Evolutionary conservation across 108 stramenopile species (phyloP), one percentile per base, ranked within the genome.

Genomic region (Cyclostephanos tholiformis): DNA sequence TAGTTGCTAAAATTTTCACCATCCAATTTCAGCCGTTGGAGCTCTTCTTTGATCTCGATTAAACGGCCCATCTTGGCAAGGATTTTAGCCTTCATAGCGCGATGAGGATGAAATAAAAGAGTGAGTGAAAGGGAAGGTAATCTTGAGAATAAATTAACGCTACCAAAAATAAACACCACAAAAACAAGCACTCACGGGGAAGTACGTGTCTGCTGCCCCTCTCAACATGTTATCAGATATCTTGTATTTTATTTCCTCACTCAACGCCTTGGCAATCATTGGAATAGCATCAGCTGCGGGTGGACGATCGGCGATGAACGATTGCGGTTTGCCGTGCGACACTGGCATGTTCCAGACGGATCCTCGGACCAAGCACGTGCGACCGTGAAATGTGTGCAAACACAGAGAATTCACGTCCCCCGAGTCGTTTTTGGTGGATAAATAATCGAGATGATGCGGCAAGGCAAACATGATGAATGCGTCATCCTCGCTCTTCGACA

Each of bases 121-220:
- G 2, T 29, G 59, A 19, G n/a, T 50, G 44, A 53, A 11, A 70
- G 26, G 56, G 27, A 41, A 41, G 30, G 53, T 17, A 0, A 22
- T 19, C 22, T 39, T 32, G 23, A 55, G 1, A 38, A n/a, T n/a
- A n/a, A n/a, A n/a, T n/a, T n/a, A n/a, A n/a, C n/a, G n/a, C n/a
- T n/a, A n/a, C n/a, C n/a, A n/a, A 56, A 68, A 52, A 53, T 26
- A 22, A 27, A 26, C 20, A 19, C 19, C 26, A 10, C 49, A 26
- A 66, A 50, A 51, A 66, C 7, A 49, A 35, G 27, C 30, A 46
- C 69, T 59, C 50, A 70, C 97, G 11, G 89, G 85, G 77, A 98
- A 98, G 79, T 98, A 98, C 0, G 97, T 98, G 61, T 97, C 98
- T 6, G 97, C 96, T 48, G 93, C 95, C 60, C 98, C 98, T 35